These are phyloP conservation scores for Diaporthe sp. DNA, from an alignment of 2,329 filamentous ascomycete genomes.

Conservation along the genomic window DNA sequence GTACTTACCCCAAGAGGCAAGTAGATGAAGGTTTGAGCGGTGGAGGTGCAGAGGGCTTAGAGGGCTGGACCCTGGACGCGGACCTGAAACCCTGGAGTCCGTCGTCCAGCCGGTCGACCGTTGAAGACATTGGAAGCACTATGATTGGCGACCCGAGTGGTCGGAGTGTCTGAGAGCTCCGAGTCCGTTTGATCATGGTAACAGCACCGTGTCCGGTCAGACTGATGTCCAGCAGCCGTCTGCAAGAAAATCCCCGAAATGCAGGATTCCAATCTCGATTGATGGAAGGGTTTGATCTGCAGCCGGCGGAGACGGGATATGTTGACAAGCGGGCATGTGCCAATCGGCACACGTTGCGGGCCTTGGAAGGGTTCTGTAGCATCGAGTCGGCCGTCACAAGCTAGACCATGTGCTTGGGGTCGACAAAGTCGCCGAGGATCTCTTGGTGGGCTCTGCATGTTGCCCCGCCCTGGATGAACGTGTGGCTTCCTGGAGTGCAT, in stretches of 20 bases:
- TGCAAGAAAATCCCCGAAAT: background rate
- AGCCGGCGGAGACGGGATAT: background rate
- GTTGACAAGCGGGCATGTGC: background rate
- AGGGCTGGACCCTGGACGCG: conserved; percentile 8
- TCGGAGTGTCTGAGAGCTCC: conserved; percentile 19
- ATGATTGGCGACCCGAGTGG: background rate
- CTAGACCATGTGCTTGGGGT: background rate
- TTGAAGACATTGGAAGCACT: background rate
- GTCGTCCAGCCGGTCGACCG: background rate
- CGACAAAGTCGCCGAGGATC: conserved; percentile 4
- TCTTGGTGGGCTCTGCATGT: background rate
- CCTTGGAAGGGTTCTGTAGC: background rate
- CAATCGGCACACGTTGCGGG: conserved; percentile 12
- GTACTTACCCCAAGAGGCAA: conserved; percentile 6
- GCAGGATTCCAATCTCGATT: background rate
- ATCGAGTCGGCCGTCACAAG: conserved; percentile 8
- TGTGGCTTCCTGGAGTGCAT: background rate
- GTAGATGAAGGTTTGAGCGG: background rate
- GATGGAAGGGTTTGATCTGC: background rate
- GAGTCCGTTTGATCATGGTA: background rate
- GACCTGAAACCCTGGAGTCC: conserved; percentile 10
- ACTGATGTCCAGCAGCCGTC: background rate
- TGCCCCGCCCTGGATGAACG: background rate
- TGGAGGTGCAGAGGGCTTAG: background rate
- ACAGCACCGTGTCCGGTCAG: background rate